Conservation (phyloP, 2,329 filamentous ascomycete genomes). For the Fusarium vanettenii region DNA sequence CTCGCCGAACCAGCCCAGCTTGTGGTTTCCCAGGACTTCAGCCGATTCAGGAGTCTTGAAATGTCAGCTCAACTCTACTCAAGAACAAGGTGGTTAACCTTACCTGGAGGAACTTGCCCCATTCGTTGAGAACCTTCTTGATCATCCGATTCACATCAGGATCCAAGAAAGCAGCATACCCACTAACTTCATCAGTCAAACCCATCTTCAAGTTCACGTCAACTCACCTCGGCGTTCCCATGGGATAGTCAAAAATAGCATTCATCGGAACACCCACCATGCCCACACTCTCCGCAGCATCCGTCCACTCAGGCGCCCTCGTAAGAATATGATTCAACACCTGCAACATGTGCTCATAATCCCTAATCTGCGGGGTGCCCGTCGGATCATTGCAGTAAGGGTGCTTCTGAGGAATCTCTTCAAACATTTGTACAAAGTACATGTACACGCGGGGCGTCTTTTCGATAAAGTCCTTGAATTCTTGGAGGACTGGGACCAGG, state of each 20-base stretch:
- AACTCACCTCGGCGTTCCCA: conserved; percentile 62
- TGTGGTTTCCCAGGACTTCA: conserved; percentile 57
- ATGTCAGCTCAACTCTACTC: not conserved
- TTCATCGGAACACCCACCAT: conserved; percentile 67
- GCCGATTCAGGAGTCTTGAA: conserved; percentile 63
- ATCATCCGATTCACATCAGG: conserved; percentile 65
- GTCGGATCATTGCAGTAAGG: conserved; percentile 72
- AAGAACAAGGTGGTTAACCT: conserved; percentile 4
- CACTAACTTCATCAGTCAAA: conserved; percentile 39
- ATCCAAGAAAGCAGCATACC: conserved; percentile 65
- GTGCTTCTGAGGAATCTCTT: conserved; percentile 70
- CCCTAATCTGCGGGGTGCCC: conserved; percentile 70
- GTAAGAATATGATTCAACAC: conserved; percentile 71
- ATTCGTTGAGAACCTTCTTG: conserved; percentile 67
- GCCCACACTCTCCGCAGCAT: conserved; percentile 61
- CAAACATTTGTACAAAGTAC: conserved; percentile 75
- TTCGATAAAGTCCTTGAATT: conserved; percentile 76
- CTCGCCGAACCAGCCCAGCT: conserved; percentile 66
- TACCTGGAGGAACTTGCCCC: conserved; percentile 65
- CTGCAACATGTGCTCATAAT: conserved; percentile 74
- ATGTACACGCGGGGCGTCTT: conserved; percentile 72
- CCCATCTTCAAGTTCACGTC: not conserved
- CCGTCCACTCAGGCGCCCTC: conserved; percentile 64
- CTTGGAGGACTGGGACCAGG: conserved; percentile 69
- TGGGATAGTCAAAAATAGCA: conserved; percentile 66